Conservation (phyloP, 139 green algal species). For the Coccomyxa sp. region DNA sequence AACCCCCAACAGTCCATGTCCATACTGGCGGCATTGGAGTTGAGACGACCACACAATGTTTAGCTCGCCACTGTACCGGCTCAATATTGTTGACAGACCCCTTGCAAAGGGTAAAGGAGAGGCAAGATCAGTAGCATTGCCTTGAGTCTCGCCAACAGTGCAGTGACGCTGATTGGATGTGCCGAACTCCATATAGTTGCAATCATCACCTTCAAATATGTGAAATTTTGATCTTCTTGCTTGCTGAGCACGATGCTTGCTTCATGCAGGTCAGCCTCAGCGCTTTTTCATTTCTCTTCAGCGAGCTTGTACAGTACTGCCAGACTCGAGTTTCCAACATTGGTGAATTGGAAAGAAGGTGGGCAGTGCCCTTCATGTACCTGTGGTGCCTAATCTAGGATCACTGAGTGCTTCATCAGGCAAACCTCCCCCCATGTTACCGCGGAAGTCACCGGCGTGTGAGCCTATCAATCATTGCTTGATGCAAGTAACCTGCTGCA, state of each 20-base stretch:
- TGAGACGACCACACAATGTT: not conserved
- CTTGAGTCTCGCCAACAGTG: not conserved
- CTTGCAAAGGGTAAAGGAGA: conserved; percentile 57
- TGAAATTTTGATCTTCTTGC: not conserved
- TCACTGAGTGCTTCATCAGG: too few relatives aligned
- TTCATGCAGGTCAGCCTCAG: conserved; percentile 68
- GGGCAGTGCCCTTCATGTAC: not conserved
- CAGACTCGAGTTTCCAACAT: conserved; percentile 81
- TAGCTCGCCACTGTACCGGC: not conserved
- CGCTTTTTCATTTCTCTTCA: conserved; percentile 92
- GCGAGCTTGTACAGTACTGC: conserved; percentile 93
- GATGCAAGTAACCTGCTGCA: conserved; percentile 17
- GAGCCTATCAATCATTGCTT: not conserved
- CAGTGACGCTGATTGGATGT: not conserved
- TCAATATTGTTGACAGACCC: conserved; percentile 57
- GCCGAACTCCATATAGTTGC: too few relatives aligned
- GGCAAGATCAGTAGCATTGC: conserved; percentile 18
- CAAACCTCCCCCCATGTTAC: too few relatives aligned
- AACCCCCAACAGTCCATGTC: too few relatives aligned
- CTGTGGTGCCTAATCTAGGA: not conserved
- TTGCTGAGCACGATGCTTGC: not conserved
- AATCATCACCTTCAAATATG: not conserved
- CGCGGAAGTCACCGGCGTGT: not conserved
- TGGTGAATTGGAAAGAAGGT: conserved; percentile 87
- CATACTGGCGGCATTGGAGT: too few relatives aligned